A percentile compares a stretch with the other conserved stretches of the same genome.
phyloP scores from a whole-genome alignment of 768 basidiomycete genomes.

The Mycena filopes region DNA sequence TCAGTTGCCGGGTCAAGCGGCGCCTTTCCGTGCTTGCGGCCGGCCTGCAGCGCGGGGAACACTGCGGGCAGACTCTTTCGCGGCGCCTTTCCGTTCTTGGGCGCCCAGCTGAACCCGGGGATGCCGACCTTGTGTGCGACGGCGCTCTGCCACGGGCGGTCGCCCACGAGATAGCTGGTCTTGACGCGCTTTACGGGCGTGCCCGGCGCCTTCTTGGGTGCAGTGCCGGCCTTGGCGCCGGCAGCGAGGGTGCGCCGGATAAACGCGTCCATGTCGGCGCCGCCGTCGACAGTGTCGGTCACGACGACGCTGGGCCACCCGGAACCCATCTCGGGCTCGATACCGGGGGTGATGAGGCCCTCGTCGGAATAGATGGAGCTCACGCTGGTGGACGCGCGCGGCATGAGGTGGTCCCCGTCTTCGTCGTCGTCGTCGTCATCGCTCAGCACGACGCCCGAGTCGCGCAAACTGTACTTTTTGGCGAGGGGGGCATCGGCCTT shows the following conservation, averaged over 20 bases:
- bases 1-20: conserved; percentile 59
- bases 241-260: conserved; percentile 75
- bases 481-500: conserved; percentile 53
- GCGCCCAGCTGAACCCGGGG: conserved; percentile 51
- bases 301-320: conserved; percentile 70
- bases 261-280: conserved; percentile 70
- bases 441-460: conserved; percentile 71
- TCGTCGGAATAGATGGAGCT: conserved; percentile 72
- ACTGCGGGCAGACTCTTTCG: conserved; percentile 83
- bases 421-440: conserved; percentile 79
- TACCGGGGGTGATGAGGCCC: conserved; percentile 76
- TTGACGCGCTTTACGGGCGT: conserved; percentile 85
- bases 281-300: conserved; percentile 54
- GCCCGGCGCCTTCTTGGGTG: conserved; percentile 73
- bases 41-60: conserved; percentile 60
- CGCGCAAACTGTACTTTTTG: conserved; percentile 77
- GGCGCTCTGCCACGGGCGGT: conserved; percentile 85
- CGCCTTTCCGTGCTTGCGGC: conserved; percentile 42
- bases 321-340: conserved; percentile 61
- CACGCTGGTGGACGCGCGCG: conserved; percentile 69
- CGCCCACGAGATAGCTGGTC: conserved; percentile 64
- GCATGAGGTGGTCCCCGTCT: conserved; percentile 54
- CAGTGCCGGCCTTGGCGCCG: conserved; percentile 59
- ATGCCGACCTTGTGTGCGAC: conserved; percentile 74
- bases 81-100: conserved; percentile 59